These are phyloP conservation scores for Dillenia suffruticosa DNA, from an alignment of 164 flowering plant genomes.

Conservation along the genomic window DNA sequence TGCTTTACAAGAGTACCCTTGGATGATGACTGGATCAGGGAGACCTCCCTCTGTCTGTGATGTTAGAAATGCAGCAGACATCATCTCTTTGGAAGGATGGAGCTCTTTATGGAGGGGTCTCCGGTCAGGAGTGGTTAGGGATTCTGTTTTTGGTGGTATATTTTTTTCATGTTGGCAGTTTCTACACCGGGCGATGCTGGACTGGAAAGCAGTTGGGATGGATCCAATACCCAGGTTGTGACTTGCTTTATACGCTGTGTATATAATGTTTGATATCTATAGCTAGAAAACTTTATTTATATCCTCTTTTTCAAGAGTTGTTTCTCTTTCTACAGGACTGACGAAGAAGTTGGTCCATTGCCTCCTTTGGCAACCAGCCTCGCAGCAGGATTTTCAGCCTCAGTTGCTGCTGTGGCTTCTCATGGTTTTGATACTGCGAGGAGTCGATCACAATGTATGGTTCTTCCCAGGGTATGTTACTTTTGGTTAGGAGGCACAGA, in stretches of 20 bases:
- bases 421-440: constrained; percentile 90
- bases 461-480: constrained; percentile 69
- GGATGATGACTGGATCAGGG: constrained; percentile 98
- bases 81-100: constrained; percentile 84
- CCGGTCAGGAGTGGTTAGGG: constrained; percentile 72
- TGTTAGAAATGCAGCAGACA: constrained; percentile 46
- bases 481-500: not conserved
- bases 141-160: constrained; percentile 72
- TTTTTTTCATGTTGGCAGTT: constrained; percentile 88
- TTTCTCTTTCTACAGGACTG: constrained; percentile 25
- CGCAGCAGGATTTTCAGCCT: constrained; percentile 86
- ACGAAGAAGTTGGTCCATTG: constrained; percentile 74
- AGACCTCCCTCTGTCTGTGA: constrained; percentile 60
- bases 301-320: not conserved
- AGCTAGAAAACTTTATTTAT: not conserved
- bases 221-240: constrained; percentile 66
- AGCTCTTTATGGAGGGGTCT: constrained; percentile 75
- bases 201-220: constrained; percentile 85
- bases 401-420: constrained; percentile 90
- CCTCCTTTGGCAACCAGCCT: constrained; percentile 72
- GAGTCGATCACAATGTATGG: constrained; percentile 69
- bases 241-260: not conserved
- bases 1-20: constrained; percentile 74
- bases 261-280: too few species aligned
- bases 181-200: constrained; percentile 68